These are phyloP conservation scores for Trichoderma citrinoviride DNA, from an alignment of 2,329 filamentous ascomycete genomes.

Conservation along the genomic window DNA sequence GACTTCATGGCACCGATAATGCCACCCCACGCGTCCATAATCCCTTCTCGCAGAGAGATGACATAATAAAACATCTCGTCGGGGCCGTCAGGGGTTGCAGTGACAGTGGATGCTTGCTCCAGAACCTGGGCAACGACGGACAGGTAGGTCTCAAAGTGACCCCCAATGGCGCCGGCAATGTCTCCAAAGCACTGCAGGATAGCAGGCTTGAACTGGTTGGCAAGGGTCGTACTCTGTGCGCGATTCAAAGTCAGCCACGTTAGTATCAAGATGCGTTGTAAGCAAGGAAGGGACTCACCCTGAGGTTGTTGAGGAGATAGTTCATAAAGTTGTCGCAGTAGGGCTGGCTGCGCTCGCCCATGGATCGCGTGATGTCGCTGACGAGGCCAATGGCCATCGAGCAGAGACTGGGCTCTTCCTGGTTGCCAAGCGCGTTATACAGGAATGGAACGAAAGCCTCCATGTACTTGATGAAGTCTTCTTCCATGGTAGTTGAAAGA, in stretches of 20 bases:
- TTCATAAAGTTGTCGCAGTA: constrained; percentile 99
- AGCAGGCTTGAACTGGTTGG: constrained; percentile 96
- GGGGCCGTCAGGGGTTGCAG: constrained; percentile 72
- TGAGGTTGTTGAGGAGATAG: constrained; percentile 86
- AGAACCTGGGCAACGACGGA: constrained; percentile 89
- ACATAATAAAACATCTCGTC: constrained; percentile 98
- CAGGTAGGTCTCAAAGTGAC: constrained; percentile 89
- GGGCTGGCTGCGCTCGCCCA: constrained; percentile 86
- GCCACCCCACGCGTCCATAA: constrained; percentile 98
- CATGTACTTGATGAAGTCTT: constrained; percentile 97
- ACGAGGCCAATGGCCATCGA: constrained; percentile 97
- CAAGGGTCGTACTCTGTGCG: constrained; percentile 70
- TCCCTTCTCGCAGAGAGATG: constrained; percentile 89
- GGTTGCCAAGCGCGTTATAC: constrained; percentile 90
- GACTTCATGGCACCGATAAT: constrained; percentile 92
- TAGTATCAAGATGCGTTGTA: rapidly evolving
- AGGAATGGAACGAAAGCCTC: constrained; percentile 89
- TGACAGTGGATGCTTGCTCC: constrained; percentile 85
- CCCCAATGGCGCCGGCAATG: constrained; percentile 90
- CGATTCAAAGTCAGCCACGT: background rate
- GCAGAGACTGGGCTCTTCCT: constrained; percentile 91
- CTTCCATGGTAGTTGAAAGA: constrained; percentile 87
- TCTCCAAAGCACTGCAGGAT: constrained; percentile 98
- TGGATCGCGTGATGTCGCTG: constrained; percentile 89
- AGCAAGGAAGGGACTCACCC: constrained; percentile 50